Conservation (phyloP, 2,329 filamentous ascomycete genomes). For the Apiospora saccharicola region DNA sequence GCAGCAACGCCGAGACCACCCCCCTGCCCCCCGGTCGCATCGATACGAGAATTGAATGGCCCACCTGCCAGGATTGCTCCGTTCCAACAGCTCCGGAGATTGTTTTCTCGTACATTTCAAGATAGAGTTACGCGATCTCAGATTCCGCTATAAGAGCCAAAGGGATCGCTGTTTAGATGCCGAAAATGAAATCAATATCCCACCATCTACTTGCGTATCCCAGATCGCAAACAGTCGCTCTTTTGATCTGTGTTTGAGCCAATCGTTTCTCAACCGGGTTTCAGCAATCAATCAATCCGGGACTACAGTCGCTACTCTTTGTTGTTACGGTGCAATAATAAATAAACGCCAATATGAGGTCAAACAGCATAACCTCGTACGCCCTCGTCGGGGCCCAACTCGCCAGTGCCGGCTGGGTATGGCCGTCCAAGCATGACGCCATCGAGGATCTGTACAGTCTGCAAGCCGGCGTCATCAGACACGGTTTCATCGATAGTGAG, state of each 20-base stretch:
- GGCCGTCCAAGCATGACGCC: slow-evolving; percentile 23
- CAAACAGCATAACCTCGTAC: neutral
- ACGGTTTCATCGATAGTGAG: slow-evolving; percentile 24
- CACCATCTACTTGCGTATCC: neutral
- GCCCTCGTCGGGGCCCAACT: neutral
- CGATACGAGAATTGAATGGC: neutral
- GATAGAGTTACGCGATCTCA: neutral
- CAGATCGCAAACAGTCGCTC: neutral
- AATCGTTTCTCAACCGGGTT: neutral
- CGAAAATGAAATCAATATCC: no score
- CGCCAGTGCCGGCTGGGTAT: slow-evolving; percentile 23
- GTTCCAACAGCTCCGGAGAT: neutral
- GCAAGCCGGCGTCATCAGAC: slow-evolving; percentile 13
- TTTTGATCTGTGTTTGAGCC: neutral
- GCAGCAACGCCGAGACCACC: neutral
- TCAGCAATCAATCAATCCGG: neutral
- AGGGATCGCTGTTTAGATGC: neutral
- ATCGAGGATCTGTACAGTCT: slow-evolving; percentile 25
- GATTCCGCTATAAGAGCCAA: neutral
- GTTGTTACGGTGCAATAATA: neutral
- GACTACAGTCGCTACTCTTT: neutral
- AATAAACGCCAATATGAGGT: neutral
- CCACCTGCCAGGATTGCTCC: neutral
- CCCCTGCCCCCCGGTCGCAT: neutral
- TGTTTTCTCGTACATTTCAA: neutral